Conservation (phyloP, 1,139 yeast species). For the Magnusiomyces tetraspermus region DNA sequence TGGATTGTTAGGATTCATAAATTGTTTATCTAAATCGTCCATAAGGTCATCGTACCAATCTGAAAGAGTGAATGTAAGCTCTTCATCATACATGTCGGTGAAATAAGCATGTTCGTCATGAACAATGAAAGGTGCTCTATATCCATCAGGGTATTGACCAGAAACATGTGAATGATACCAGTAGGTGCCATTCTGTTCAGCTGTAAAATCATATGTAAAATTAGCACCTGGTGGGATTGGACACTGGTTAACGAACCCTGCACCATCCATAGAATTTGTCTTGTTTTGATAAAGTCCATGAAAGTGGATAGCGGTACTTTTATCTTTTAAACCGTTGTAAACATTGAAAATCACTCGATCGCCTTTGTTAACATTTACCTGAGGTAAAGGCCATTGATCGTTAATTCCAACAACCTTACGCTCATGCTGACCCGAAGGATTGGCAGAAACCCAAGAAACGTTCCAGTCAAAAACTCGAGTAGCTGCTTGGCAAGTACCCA, state of each 20-base stretch:
- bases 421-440: conserved; percentile 65
- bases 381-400: conserved; percentile 80
- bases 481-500: conserved; percentile 35
- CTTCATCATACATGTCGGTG: conserved; percentile 60
- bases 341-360: conserved; percentile 65
- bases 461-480: conserved; percentile 65
- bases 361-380: conserved; percentile 57
- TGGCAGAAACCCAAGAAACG: conserved; percentile 58
- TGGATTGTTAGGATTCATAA: conserved; percentile 70
- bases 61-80: conserved; percentile 51
- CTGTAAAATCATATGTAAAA: conserved; percentile 69
- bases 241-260: conserved; percentile 78
- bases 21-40: conserved; percentile 41
- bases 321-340: conserved; percentile 52
- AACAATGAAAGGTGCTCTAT: conserved; percentile 72
- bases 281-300: conserved; percentile 85
- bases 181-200: conserved; percentile 76
- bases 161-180: conserved; percentile 93
- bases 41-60: conserved; percentile 80
- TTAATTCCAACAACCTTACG: conserved; percentile 73
- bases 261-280: conserved; percentile 74
- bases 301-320: conserved; percentile 74
- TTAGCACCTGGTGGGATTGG: conserved; percentile 70
- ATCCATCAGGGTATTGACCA: conserved; percentile 86
- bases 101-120: conserved; percentile 47